A percentile compares a stretch with the other conserved stretches of the same genome.
These are phyloP conservation scores for Leucocoprinus leucothites DNA, from an alignment of 768 basidiomycete species.

Conservation along the genomic window DNA sequence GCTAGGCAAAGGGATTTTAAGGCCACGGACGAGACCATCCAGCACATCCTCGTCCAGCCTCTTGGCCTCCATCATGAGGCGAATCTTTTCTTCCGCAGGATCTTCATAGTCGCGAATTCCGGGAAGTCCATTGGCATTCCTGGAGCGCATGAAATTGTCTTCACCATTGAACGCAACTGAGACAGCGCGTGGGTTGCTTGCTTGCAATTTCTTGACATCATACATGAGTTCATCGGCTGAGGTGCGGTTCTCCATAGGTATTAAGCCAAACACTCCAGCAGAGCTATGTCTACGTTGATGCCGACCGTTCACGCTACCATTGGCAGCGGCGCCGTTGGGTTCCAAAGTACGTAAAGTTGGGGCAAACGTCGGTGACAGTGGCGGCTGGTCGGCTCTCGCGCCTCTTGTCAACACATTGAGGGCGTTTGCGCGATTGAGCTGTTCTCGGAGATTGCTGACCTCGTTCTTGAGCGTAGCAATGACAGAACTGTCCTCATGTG, in stretches of 20 bases:
- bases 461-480: slow-evolving; percentile 90
- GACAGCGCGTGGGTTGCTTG: slow-evolving; percentile 75
- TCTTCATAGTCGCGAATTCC: slow-evolving; percentile 81
- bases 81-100: slow-evolving; percentile 92
- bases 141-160: slow-evolving; percentile 65
- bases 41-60: slow-evolving; percentile 92
- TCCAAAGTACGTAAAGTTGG: slow-evolving; percentile 64
- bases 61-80: slow-evolving; percentile 87
- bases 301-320: slow-evolving; percentile 34
- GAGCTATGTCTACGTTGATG: slow-evolving; percentile 88
- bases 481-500: slow-evolving; percentile 80
- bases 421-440: slow-evolving; percentile 93
- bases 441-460: slow-evolving; percentile 89
- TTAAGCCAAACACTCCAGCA: slow-evolving; percentile 69
- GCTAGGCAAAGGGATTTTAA: slow-evolving; percentile 92
- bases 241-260: slow-evolving; percentile 60
- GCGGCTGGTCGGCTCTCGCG: slow-evolving; percentile 64
- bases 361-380: slow-evolving; percentile 83
- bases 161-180: slow-evolving; percentile 87
- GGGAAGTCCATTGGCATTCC: slow-evolving; percentile 56
- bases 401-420: slow-evolving; percentile 82
- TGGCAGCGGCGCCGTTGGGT: slow-evolving; percentile 38
- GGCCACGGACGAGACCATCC: slow-evolving; percentile 80
- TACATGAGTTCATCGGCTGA: slow-evolving; percentile 78
- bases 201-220: slow-evolving; percentile 67